These are phyloP conservation scores for Hypoxylon sp. DNA, from an alignment of 2,329 filamentous ascomycete species.

Conservation along the genomic window DNA sequence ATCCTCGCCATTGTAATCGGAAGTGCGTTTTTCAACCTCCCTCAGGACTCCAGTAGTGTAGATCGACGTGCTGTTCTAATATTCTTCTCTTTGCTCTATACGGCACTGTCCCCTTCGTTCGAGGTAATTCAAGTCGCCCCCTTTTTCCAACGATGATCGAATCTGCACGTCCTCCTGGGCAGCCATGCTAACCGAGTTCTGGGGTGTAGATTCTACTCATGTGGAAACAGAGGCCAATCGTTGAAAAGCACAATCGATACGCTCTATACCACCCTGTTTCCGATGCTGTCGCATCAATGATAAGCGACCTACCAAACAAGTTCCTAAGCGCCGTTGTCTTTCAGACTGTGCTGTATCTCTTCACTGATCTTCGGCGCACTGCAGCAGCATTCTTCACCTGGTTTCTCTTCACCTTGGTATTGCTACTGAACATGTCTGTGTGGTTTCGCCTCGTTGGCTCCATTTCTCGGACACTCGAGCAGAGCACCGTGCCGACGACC, in stretches of 20 bases:
- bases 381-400: slow-evolving; percentile 86
- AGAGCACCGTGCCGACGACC: slow-evolving; percentile 45
- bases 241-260: slow-evolving; percentile 89
- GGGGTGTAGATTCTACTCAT: slow-evolving; percentile 77
- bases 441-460: slow-evolving; percentile 84
- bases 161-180: too few relatives aligned
- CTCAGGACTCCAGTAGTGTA: slow-evolving; percentile 75
- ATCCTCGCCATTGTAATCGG: slow-evolving; percentile 81
- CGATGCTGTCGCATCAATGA: slow-evolving; percentile 85
- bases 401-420: slow-evolving; percentile 79
- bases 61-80: slow-evolving; percentile 82
- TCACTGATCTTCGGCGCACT: slow-evolving; percentile 82
- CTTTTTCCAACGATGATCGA: too few relatives aligned
- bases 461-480: slow-evolving; percentile 63
- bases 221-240: slow-evolving; percentile 89
- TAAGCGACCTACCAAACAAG: slow-evolving; percentile 87
- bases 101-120: slow-evolving; percentile 82
- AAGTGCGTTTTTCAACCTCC: slow-evolving; percentile 83
- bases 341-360: slow-evolving; percentile 86
- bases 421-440: slow-evolving; percentile 84
- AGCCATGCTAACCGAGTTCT: too few relatives aligned
- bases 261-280: slow-evolving; percentile 90
- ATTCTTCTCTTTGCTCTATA: slow-evolving; percentile 88
- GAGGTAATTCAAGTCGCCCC: slow-evolving; percentile 61
- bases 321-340: slow-evolving; percentile 68